phyloP scores from a whole-genome alignment of 208 protist species.

The Lotmaria passim region DNA sequence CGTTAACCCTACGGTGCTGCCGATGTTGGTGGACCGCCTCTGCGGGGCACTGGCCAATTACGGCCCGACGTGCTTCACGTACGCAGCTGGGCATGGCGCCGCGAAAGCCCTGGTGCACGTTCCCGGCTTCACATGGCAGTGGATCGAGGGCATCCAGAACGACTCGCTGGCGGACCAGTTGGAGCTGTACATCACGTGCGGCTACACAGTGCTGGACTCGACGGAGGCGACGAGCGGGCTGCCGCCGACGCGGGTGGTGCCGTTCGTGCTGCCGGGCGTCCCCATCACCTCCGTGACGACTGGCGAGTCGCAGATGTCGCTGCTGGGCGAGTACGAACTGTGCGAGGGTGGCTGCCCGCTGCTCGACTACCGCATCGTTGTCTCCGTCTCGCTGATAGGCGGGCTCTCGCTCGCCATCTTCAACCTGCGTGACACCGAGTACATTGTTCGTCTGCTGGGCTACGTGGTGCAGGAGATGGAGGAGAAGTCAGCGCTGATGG shows the following conservation, averaged over 20 bases:
- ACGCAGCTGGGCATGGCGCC: conserved; percentile 1
- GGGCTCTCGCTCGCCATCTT: conserved; percentile 66
- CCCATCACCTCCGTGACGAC: conserved; percentile 49
- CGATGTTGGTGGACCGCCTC: conserved; percentile 73
- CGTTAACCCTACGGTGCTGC: conserved; percentile 53
- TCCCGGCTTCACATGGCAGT: conserved; percentile 69
- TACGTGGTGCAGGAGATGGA: conserved; percentile 68
- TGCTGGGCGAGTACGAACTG: conserved; percentile 60
- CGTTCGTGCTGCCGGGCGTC: conserved; percentile 59
- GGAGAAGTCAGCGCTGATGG: conserved; percentile 71
- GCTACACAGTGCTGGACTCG: conserved; percentile 45
- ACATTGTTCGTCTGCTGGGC: conserved; percentile 65
- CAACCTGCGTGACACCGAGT: conserved; percentile 81
- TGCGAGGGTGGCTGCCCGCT: conserved; percentile 23
- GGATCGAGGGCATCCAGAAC: conserved; percentile 76
- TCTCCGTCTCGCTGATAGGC: conserved; percentile 59
- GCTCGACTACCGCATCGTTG: conserved; percentile 45
- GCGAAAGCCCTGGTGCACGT: conserved; percentile 31
- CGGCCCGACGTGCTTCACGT: conserved; percentile 39
- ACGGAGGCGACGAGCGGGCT: conserved; percentile 20
- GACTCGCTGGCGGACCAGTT: conserved; percentile 57
- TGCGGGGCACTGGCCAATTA: conserved; percentile 66
- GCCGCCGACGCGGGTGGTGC: conserved; percentile 47
- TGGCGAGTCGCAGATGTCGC: conserved; percentile 57
- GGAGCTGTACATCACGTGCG: conserved; percentile 74